A percentile compares a stretch with the other conserved stretches of the same genome.
Evolutionary conservation across 73 alveolate genomes (phyloP).

Genomic region (Symbiodinium natans): DNA sequence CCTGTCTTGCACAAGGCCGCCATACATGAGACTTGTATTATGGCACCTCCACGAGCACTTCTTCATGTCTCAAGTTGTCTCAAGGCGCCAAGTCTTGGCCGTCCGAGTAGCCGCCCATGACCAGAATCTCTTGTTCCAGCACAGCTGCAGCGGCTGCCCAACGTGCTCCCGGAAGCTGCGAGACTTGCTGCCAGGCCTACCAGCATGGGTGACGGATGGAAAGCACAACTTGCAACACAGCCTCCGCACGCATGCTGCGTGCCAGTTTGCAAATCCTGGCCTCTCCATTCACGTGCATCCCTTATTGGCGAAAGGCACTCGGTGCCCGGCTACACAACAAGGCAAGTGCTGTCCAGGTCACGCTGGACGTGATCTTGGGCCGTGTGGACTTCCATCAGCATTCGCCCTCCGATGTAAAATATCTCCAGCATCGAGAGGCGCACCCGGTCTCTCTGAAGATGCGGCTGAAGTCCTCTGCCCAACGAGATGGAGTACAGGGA

Average conservation of each 20-base stretch:
- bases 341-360: too few species aligned
- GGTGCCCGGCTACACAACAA: too few species aligned
- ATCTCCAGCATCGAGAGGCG: not conserved
- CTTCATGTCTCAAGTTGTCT: too few species aligned
- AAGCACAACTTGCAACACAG: too few species aligned
- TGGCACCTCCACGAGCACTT: too few species aligned
- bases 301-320: too few species aligned
- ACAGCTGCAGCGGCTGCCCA: constrained; percentile 41
- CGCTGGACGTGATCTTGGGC: not conserved
- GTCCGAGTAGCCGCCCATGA: constrained; percentile 63
- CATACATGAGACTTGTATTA: too few species aligned
- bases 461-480: not conserved
- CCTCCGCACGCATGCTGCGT: too few species aligned
- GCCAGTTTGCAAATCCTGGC: too few species aligned
- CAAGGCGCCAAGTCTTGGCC: constrained; percentile 3
- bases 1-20: too few species aligned
- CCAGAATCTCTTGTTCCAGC: not conserved
- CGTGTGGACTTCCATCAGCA: not conserved
- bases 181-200: not conserved
- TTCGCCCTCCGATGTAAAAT: not conserved
- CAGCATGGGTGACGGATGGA: too few species aligned
- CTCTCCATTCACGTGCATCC: not conserved
- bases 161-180: constrained; percentile 34
- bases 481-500: too few species aligned
- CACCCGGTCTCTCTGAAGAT: not conserved